A percentile compares a stretch with the other conserved stretches of the same genome.
These are phyloP conservation scores for Scortechinia acanthostroma DNA, from an alignment of 2,329 filamentous ascomycete species.

Conservation along the genomic window DNA sequence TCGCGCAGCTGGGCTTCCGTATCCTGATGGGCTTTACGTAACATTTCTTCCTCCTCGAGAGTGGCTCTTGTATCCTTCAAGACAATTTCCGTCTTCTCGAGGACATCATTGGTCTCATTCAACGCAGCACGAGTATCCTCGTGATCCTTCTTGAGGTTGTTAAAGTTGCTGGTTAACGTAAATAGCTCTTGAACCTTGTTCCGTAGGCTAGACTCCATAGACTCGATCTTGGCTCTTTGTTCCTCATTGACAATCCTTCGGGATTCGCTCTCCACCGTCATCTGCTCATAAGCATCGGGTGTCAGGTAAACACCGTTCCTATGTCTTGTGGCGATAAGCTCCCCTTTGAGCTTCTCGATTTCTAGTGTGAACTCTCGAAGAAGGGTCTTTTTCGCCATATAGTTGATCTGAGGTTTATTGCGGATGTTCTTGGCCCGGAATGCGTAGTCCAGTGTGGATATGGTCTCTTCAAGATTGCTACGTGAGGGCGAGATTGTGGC, in stretches of 20 bases:
- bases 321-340: constrained; percentile 84
- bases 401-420: constrained; percentile 94
- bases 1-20: constrained; percentile 73
- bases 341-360: constrained; percentile 89
- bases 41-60: constrained; percentile 70
- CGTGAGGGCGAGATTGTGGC: constrained; percentile 91
- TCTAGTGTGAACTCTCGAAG: constrained; percentile 84
- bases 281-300: constrained; percentile 80
- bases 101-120: constrained; percentile 71
- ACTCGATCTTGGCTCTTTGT: constrained; percentile 84
- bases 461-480: constrained; percentile 93
- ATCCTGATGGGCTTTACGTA: constrained; percentile 77
- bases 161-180: constrained; percentile 77
- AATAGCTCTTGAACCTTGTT: constrained; percentile 94
- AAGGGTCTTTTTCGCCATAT: constrained; percentile 86
- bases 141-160: constrained; percentile 81
- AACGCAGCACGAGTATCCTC: constrained; percentile 68
- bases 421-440: constrained; percentile 97
- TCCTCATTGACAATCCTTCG: constrained; percentile 86
- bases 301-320: constrained; percentile 92
- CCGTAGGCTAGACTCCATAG: constrained; percentile 79
- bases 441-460: constrained; percentile 94
- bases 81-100: constrained; percentile 83
- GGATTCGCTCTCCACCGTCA: constrained; percentile 87
- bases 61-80: constrained; percentile 69